Evolutionary conservation across 352 stramenopile species (phyloP).

Genomic region (Phytophthora cryptogea): DNA sequence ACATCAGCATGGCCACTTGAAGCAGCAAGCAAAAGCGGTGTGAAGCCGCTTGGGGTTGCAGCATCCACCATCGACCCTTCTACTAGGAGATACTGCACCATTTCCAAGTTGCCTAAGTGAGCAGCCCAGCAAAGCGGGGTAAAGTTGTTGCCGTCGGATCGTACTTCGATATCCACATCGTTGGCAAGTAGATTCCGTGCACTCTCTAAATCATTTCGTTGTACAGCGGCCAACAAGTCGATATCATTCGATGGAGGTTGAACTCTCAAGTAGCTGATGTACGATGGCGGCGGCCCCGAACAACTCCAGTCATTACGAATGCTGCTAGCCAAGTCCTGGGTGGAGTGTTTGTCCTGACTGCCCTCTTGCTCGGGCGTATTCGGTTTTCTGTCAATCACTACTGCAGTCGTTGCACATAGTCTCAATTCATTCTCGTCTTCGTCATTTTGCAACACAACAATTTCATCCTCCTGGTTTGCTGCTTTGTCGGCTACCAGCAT

Average conservation of each 20-base stretch:
- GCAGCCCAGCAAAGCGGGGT: slow-evolving; percentile 29
- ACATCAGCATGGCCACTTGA: slow-evolving; percentile 17
- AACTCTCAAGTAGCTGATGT: slow-evolving; percentile 17
- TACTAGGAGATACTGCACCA: slow-evolving; percentile 22
- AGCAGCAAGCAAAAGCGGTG: slow-evolving; percentile 33
- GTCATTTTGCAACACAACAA: not conserved
- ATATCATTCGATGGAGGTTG: slow-evolving; percentile 2
- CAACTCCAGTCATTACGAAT: slow-evolving; percentile 14
- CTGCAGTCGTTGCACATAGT: slow-evolving; percentile 1
- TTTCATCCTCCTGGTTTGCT: slow-evolving; percentile 6
- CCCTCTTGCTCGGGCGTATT: not conserved
- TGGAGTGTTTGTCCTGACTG: not conserved
- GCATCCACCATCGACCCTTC: slow-evolving; percentile 19
- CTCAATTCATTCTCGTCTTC: not conserved
- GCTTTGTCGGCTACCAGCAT: slow-evolving; percentile 4
- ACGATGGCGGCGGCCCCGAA: slow-evolving; percentile 11
- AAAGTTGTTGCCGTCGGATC: slow-evolving; percentile 21
- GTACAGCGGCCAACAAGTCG: slow-evolving; percentile 15
- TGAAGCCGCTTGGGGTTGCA: slow-evolving; percentile 21
- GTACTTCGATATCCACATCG: slow-evolving; percentile 24
- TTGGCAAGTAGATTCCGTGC: slow-evolving; percentile 5
- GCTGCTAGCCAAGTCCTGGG: slow-evolving; percentile 6
- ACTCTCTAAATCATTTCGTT: slow-evolving; percentile 19
- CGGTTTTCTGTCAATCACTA: not conserved
- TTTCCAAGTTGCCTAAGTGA: slow-evolving; percentile 20